Conservation (phyloP, 352 stramenopile genomes). For the Phytopythium ostracodes region DNA sequence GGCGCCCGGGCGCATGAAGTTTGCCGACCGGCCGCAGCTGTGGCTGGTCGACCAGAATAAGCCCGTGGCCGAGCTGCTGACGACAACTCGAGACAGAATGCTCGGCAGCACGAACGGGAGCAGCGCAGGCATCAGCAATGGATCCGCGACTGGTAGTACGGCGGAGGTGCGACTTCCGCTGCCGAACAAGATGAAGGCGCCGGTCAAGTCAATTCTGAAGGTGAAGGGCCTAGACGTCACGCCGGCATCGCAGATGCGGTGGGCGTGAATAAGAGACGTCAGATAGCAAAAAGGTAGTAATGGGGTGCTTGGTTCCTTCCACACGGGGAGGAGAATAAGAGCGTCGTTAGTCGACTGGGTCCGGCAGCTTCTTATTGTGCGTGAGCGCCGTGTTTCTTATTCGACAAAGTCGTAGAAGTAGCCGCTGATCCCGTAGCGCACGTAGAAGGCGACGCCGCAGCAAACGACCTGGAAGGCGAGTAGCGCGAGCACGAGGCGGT, state of each 20-base stretch:
- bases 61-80: conserved; percentile 33
- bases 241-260: conserved; percentile 31
- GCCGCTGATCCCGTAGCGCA: conserved; percentile 81
- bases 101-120: conserved; percentile 10
- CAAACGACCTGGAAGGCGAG: conserved; percentile 74
- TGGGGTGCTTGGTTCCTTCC: background rate
- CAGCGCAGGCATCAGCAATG: background rate
- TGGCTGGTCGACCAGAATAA: conserved; percentile 33
- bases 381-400: conserved; percentile 7
- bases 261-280: conserved; percentile 19
- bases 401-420: conserved; percentile 88
- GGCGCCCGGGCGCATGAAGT: conserved; percentile 32
- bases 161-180: conserved; percentile 16
- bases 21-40: conserved; percentile 38
- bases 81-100: conserved; percentile 33
- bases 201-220: conserved; percentile 59
- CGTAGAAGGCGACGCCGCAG: conserved; percentile 74
- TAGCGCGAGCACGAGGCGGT: conserved; percentile 56
- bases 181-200: conserved; percentile 39
- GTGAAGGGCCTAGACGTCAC: conserved; percentile 27
- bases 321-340: background rate
- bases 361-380: background rate
- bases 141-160: background rate
- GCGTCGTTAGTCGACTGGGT: background rate
- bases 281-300: no score